phyloP scores from a whole-genome alignment of 805 yeast species.

The Teunomyces gatunensis region DNA sequence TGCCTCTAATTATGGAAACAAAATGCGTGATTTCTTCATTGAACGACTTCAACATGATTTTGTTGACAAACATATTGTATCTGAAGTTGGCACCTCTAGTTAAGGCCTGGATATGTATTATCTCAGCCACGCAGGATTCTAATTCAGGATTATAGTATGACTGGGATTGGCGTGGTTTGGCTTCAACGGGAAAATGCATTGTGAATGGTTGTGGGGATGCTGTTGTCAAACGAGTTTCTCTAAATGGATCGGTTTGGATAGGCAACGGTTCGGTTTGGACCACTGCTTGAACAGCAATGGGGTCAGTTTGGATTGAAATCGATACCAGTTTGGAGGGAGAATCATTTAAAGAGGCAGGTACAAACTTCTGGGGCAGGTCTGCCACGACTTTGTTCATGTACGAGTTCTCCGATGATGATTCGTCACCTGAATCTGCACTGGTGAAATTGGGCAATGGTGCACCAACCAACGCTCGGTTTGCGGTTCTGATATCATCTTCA shows the following conservation, averaged over 20 bases:
- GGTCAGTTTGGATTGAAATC: slow-evolving; percentile 5
- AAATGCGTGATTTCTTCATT: slow-evolving; percentile 48
- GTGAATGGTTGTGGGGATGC: background rate
- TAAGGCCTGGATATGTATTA: slow-evolving; percentile 54
- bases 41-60: slow-evolving; percentile 58
- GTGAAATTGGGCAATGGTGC: slow-evolving; percentile 73
- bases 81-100: slow-evolving; percentile 69
- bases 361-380: slow-evolving; percentile 7
- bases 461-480: slow-evolving; percentile 69
- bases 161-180: background rate
- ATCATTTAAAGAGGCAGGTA: background rate
- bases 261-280: background rate
- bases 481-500: slow-evolving; percentile 63
- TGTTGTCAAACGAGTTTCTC: slow-evolving; percentile 1
- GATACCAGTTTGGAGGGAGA: background rate
- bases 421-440: slow-evolving; percentile 33
- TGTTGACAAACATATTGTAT: slow-evolving; percentile 59
- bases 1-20: slow-evolving; percentile 54
- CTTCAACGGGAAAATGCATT: slow-evolving; percentile 1
- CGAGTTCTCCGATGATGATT: slow-evolving; percentile 8
- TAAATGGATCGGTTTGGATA: slow-evolving; percentile 8
- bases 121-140: background rate
- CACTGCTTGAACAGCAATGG: background rate
- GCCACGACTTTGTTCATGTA: slow-evolving; percentile 16
- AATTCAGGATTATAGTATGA: slow-evolving; percentile 1